phyloP scores from a whole-genome alignment of 768 basidiomycete species.

The Boletus speciosus region DNA sequence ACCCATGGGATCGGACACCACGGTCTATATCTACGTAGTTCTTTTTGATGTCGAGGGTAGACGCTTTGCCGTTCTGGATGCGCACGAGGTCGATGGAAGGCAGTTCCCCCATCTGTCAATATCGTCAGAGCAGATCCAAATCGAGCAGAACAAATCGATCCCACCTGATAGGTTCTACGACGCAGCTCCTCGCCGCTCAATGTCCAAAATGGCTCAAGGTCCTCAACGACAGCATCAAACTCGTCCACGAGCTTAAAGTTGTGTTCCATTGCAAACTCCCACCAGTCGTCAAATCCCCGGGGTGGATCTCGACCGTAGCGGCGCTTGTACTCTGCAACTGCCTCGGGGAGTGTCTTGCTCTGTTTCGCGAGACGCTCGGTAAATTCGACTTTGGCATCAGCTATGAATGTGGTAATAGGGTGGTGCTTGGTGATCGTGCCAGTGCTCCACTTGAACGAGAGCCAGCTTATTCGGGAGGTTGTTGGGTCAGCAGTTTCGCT shows the following conservation, averaged over 20 bases:
- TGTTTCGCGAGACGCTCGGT: slow-evolving; percentile 64
- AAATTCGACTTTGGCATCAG: slow-evolving; percentile 75
- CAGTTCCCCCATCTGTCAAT: slow-evolving; percentile 62
- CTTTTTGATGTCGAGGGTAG: slow-evolving; percentile 55
- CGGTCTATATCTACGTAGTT: slow-evolving; percentile 60
- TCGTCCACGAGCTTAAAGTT: slow-evolving; percentile 83
- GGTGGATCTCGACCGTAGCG: slow-evolving; percentile 82
- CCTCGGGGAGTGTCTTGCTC: slow-evolving; percentile 73
- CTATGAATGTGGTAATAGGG: slow-evolving; percentile 83
- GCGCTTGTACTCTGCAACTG: slow-evolving; percentile 76
- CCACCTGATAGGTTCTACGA: slow-evolving; percentile 55
- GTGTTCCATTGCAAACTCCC: slow-evolving; percentile 69
- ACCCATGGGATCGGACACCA: slow-evolving; percentile 74
- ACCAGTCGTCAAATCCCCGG: slow-evolving; percentile 90
- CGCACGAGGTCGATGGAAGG: slow-evolving; percentile 87
- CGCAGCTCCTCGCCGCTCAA: slow-evolving; percentile 71
- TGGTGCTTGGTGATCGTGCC: slow-evolving; percentile 54
- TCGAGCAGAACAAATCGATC: not conserved
- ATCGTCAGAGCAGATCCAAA: not conserved
- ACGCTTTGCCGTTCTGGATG: slow-evolving; percentile 60
- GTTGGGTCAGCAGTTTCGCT: not conserved
- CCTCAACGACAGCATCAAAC: slow-evolving; percentile 74
- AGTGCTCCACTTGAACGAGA: slow-evolving; percentile 8
- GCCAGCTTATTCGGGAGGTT: slow-evolving; percentile 9
- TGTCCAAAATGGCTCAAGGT: slow-evolving; percentile 83